A percentile compares a stretch with the other conserved stretches of the same genome.
phyloP scores from a whole-genome alignment of 441 rosid species.

The Sinapis alba region DNA sequence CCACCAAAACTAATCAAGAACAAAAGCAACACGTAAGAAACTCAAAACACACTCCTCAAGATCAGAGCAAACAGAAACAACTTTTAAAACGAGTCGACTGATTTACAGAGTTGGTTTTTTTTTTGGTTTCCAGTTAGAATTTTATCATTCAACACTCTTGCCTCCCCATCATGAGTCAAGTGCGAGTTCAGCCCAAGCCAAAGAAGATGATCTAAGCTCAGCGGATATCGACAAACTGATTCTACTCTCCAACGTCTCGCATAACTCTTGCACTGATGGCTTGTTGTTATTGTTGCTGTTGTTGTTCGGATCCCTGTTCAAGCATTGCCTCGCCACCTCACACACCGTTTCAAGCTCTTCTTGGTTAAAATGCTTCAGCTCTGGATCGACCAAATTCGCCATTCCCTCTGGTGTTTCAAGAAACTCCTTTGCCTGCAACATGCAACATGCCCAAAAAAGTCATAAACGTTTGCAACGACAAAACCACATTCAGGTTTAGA shows the following conservation, averaged over 20 bases:
- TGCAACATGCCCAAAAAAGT: neutral
- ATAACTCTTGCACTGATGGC: constrained; percentile 72
- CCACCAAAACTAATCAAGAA: constrained; percentile 22
- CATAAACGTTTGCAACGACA: too few species aligned
- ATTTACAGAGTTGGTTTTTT: constrained; percentile 36
- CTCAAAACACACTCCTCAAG: constrained; percentile 32
- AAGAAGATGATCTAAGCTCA: constrained; percentile 82
- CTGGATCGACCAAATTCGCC: constrained; percentile 89
- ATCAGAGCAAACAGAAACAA: constrained; percentile 16
- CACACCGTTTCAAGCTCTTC: constrained; percentile 83
- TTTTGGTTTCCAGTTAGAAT: constrained; percentile 29
- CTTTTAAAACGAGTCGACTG: constrained; percentile 25
- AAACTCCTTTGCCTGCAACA: constrained; percentile 81
- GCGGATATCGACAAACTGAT: constrained; percentile 74
- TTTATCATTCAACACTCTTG: constrained; percentile 19
- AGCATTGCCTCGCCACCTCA: constrained; percentile 73
- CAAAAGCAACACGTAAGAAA: constrained; percentile 13
- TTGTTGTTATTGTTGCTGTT: constrained; percentile 42
- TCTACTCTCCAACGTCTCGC: constrained; percentile 62
- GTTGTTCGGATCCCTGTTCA: constrained; percentile 55
- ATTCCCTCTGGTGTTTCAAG: constrained; percentile 81
- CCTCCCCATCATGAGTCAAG: constrained; percentile 60
- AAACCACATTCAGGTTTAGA: neutral
- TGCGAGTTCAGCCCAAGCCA: constrained; percentile 99
- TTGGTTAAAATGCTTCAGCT: constrained; percentile 73